phyloP scores from a whole-genome alignment of 768 basidiomycete genomes.

The Termitomyces sp. region DNA sequence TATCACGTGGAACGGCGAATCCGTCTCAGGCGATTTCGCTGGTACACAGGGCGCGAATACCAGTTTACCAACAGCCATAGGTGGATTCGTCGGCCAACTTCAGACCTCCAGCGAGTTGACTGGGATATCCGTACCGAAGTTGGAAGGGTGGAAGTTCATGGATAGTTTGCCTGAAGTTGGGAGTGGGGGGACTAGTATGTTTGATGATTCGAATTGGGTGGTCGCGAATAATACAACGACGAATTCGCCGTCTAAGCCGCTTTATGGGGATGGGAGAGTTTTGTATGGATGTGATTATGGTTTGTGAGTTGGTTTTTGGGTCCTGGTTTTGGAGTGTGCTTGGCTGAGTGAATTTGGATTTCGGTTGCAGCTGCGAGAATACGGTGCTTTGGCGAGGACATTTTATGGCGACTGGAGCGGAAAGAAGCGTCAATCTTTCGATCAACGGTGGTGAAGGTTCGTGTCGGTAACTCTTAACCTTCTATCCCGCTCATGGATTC shows the following conservation, averaged over 20 bases:
- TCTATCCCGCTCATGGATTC: not conserved
- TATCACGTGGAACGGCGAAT: conserved; percentile 75
- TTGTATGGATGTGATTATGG: conserved; percentile 87
- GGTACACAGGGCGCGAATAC: not conserved
- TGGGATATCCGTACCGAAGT: conserved; percentile 42
- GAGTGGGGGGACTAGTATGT: conserved; percentile 26
- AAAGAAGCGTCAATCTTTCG: conserved; percentile 67
- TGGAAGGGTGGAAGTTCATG: conserved; percentile 72
- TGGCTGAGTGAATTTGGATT: not conserved
- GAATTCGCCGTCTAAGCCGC: conserved; percentile 66
- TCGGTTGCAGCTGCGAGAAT: conserved; percentile 72
- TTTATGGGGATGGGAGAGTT: conserved; percentile 74
- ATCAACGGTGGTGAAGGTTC: conserved; percentile 80
- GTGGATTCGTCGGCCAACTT: conserved; percentile 52
- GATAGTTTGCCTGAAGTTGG: conserved; percentile 75
- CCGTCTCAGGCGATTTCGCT: conserved; percentile 32
- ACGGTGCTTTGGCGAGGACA: conserved; percentile 81
- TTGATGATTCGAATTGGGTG: conserved; percentile 65
- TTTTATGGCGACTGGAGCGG: conserved; percentile 60
- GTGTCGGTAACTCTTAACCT: conserved; percentile 4
- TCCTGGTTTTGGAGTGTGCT: not conserved
- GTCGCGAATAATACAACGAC: conserved; percentile 71
- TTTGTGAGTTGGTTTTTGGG: conserved; percentile 50
- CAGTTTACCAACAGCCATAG: conserved; percentile 29
- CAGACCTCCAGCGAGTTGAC: conserved; percentile 25